phyloP scores from a whole-genome alignment of 73 alveolate genomes.

The Durusdinium trenchii region DNA sequence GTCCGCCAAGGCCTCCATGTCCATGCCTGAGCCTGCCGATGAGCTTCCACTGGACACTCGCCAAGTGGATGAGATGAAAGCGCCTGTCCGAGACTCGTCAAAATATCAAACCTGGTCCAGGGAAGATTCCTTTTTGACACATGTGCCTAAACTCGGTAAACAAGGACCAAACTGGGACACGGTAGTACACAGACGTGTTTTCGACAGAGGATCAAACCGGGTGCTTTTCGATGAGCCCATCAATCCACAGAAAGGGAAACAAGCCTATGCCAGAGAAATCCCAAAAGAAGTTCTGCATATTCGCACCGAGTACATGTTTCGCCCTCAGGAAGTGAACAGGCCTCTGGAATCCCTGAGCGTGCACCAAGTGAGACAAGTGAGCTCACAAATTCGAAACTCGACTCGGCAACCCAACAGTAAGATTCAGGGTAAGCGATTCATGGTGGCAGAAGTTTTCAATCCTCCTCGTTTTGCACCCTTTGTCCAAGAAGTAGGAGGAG shows the following conservation, averaged over 20 bases:
- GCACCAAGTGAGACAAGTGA: background rate
- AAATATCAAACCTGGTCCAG: too few species aligned
- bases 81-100: too few species aligned
- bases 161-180: background rate
- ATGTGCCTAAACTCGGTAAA: too few species aligned
- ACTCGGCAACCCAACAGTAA: too few species aligned
- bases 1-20: too few species aligned
- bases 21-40: too few species aligned
- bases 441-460: background rate
- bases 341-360: background rate
- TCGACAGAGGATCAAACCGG: background rate
- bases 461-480: background rate
- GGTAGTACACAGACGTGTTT: background rate
- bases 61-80: too few species aligned
- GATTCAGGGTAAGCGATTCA: too few species aligned
- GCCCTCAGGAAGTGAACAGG: background rate
- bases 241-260: background rate
- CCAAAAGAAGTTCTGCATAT: background rate
- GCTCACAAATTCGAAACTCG: background rate
- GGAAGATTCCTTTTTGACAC: too few species aligned
- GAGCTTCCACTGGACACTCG: too few species aligned
- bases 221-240: background rate
- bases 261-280: background rate
- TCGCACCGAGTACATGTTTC: background rate
- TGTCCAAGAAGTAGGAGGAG: background rate